These are phyloP conservation scores for Tricholoma furcatifolium DNA, from an alignment of 768 basidiomycete genomes.

Conservation along the genomic window DNA sequence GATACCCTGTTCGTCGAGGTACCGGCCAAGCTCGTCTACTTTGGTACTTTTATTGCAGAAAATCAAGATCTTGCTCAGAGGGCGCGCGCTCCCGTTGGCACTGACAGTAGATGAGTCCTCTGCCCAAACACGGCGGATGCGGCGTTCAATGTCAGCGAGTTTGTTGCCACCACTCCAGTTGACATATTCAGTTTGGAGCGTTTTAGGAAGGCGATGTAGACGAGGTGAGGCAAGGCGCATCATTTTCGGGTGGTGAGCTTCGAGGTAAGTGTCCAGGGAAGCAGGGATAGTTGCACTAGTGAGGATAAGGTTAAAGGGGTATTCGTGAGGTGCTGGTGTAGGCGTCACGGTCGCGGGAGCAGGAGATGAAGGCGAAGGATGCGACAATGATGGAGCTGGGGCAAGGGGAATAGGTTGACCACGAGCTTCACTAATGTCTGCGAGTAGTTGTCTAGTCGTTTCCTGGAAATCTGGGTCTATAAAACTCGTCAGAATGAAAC, in stretches of 20 bases:
- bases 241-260: conserved; percentile 57
- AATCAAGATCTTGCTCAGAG: conserved; percentile 68
- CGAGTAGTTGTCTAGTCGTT: conserved; percentile 66
- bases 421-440: conserved; percentile 66
- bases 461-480: conserved; percentile 82
- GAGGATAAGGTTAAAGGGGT: conserved; percentile 81
- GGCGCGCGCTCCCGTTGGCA: conserved; percentile 15
- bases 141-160: conserved; percentile 74
- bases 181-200: conserved; percentile 71
- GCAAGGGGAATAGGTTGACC: conserved; percentile 40
- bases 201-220: conserved; percentile 74
- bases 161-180: conserved; percentile 80
- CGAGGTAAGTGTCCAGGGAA: conserved; percentile 65
- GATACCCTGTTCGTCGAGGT: conserved; percentile 60
- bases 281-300: conserved; percentile 87
- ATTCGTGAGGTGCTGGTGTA: conserved; percentile 34
- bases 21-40: conserved; percentile 59
- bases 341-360: conserved; percentile 10
- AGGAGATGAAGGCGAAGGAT: conserved; percentile 20
- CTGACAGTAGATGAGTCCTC: conserved; percentile 46
- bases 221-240: conserved; percentile 78
- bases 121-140: conserved; percentile 73
- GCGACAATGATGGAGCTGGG: conserved; percentile 16
- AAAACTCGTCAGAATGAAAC: background rate
- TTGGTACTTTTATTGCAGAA: conserved; percentile 80